Conservation (phyloP, 352 stramenopile genomes). For the Pythium scleroteichum region DNA sequence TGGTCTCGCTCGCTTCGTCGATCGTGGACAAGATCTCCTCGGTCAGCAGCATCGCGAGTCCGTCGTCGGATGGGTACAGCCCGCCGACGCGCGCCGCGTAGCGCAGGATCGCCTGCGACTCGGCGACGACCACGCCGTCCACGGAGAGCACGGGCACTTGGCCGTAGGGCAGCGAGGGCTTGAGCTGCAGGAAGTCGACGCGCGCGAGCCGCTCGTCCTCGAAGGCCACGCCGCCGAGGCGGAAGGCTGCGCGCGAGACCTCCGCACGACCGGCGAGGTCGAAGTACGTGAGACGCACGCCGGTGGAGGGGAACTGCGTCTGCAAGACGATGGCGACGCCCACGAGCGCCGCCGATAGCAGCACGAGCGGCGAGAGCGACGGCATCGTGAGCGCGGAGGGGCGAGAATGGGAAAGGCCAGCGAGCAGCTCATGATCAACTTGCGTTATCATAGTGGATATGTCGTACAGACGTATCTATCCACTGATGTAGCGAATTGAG, state of each 20-base stretch:
- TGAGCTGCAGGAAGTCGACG: slow-evolving; percentile 29
- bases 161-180: slow-evolving; percentile 29
- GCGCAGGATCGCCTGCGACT: slow-evolving; percentile 56
- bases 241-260: slow-evolving; percentile 28
- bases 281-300: slow-evolving; percentile 2
- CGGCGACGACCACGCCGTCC: slow-evolving; percentile 40
- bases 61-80: slow-evolving; percentile 30
- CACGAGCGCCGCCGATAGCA: not conserved
- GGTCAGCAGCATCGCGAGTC: slow-evolving; percentile 22
- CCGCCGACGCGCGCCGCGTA: slow-evolving; percentile 55
- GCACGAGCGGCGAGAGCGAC: not conserved
- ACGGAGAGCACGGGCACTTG: slow-evolving; percentile 38
- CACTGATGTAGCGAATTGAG: too few relatives aligned
- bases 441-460: too few relatives aligned
- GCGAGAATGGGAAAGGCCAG: too few relatives aligned
- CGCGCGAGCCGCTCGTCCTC: slow-evolving; percentile 33
- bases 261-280: slow-evolving; percentile 1
- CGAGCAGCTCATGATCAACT: too few relatives aligned
- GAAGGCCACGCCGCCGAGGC: slow-evolving; percentile 34
- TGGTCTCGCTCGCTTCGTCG: slow-evolving; percentile 25
- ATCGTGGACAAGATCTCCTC: slow-evolving; percentile 32
- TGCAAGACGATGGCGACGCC: slow-evolving; percentile 9
- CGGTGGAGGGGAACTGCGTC: not conserved
- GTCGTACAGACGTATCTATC: too few relatives aligned
- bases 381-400: too few relatives aligned